Conservation (phyloP, 331 rosid genomes). For the Dryas integrifolia region DNA sequence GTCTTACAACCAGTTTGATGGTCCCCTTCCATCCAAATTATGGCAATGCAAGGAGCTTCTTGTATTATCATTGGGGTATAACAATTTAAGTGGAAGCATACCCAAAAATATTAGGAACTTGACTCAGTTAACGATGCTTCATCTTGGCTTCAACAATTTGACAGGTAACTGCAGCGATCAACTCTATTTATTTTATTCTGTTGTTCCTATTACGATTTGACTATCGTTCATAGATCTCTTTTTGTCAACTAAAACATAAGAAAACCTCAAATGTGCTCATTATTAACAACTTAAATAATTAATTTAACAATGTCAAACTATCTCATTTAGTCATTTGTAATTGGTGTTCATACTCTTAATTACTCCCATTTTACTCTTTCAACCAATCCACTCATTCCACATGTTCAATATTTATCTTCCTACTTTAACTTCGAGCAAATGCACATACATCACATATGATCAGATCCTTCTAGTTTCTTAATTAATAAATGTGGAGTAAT, state of each 20-base stretch:
- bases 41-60: slow-evolving; percentile 20
- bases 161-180: slow-evolving; percentile 5
- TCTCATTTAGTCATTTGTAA: too few species aligned
- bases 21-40: slow-evolving; percentile 18
- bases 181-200: not conserved
- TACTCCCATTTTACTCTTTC: too few species aligned
- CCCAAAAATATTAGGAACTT: slow-evolving; percentile 18
- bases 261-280: too few species aligned
- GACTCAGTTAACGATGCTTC: not conserved
- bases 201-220: not conserved
- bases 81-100: slow-evolving; percentile 23
- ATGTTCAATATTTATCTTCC: too few species aligned
- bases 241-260: too few species aligned
- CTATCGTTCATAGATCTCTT: too few species aligned
- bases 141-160: slow-evolving; percentile 10
- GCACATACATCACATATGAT: too few species aligned
- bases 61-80: not conserved
- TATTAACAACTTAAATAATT: not conserved
- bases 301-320: not conserved
- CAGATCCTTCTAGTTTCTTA: too few species aligned
- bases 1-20: not conserved
- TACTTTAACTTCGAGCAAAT: too few species aligned
- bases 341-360: too few species aligned
- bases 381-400: too few species aligned
- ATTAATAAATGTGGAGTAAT: too few species aligned